These are phyloP conservation scores for Trichoderma hamatum DNA, from an alignment of 2,329 filamentous ascomycete genomes.

Conservation along the genomic window DNA sequence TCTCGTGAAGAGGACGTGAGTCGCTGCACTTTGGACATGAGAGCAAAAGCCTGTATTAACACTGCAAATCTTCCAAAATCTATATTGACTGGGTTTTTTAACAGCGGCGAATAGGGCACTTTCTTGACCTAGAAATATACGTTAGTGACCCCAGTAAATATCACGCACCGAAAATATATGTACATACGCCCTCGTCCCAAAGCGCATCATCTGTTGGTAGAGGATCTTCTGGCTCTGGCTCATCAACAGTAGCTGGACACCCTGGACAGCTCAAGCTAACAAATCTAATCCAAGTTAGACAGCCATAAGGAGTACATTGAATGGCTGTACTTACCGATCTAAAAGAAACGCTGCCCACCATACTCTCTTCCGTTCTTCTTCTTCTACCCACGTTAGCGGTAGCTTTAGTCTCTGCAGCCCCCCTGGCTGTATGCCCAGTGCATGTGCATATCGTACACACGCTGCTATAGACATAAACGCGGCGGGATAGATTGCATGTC, in stretches of 20 bases:
- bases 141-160: neutral
- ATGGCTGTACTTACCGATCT: neutral
- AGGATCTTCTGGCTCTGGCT: neutral
- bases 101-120: neutral
- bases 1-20: neutral
- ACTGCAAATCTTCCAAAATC: slow-evolving; percentile 16
- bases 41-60: neutral
- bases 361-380: slow-evolving; percentile 10
- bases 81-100: slow-evolving; percentile 1
- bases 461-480: slow-evolving; percentile 18
- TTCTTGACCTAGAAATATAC: neutral
- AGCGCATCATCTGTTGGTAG: slow-evolving; percentile 4
- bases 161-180: neutral
- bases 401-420: neutral
- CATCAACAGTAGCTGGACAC: neutral
- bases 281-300: neutral
- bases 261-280: slow-evolving; percentile 1
- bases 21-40: neutral
- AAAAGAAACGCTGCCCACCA: slow-evolving; percentile 13
- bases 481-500: slow-evolving; percentile 13
- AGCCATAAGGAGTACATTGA: neutral
- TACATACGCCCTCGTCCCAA: slow-evolving; percentile 15
- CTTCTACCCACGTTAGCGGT: slow-evolving; percentile 11
- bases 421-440: slow-evolving; percentile 7
- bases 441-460: slow-evolving; percentile 7